Base-by-base conservation (phyloP, 2,329 filamentous ascomycete species). In the Aspergillus sp. region DNA sequence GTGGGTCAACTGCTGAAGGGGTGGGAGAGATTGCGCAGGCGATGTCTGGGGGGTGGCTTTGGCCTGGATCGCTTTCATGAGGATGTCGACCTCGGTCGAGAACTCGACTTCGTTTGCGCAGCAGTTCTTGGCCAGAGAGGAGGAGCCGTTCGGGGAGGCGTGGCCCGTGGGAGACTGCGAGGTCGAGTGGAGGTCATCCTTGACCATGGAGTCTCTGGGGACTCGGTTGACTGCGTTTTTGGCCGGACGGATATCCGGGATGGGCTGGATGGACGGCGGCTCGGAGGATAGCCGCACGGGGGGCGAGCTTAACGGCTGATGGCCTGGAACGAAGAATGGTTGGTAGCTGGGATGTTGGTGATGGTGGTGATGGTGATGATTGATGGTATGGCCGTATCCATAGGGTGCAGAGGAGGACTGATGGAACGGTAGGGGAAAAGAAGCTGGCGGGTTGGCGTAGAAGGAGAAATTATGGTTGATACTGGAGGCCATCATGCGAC, bases 31-130 rank as follows among this genome's bases (percentile, higher is more conserved):
- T 29, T 67, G 68, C 50, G 72, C 59, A 36, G 55, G 52, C 32
- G 63, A 59, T 16, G 65, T 55, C 45, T 57, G 60, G 29, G 59
- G 50, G 34, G 44, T 50, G 32, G 79, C 72, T 64, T 88, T 88
- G 42, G 83, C 77, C 69, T 96, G 91, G 43, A 97, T 93, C 0
- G 88, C 84, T 71, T 88, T 91, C 91, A 97, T 96, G 40, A 97
- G 75, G 40, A 85, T 86, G 68, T 97, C 92, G 34, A 97, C 86
- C 54, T 90, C 84, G 0, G 91, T 96, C n/a, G 83, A 81, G 68
- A 92, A 93, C 55, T 82, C 80, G 36, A 84, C 74, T n/a, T 82
- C 76, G 2, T 58, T 72, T 53, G 76, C 69, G 25, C 78, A 73
- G 9, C 76, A 72, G 58, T 74, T 74, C 68, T 79, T 82, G 58